Base-by-base conservation (phyloP, 495 filamentous ascomycete species). In the Terfezia claveryi region DNA sequence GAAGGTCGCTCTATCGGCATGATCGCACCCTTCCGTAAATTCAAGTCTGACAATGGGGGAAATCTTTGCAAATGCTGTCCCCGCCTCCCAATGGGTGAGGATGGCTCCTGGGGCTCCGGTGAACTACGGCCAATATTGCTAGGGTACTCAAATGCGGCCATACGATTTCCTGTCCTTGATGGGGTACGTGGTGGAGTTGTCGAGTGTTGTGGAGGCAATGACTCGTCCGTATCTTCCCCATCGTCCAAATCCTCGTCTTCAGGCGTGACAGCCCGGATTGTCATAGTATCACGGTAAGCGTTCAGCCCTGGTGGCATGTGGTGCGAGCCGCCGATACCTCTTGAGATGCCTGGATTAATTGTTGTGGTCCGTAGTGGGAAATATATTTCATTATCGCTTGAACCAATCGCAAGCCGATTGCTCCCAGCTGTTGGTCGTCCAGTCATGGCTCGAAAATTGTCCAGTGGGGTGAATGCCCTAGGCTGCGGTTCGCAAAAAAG, bases 191-290 rank as follows among this genome's bases (percentile, higher is more conserved):
- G 68, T 9, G 69, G 68, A 9, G 68, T 67, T 20, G 66, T 66
- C 8, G 66, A 64, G 49, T 57, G 57, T 55, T 63, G 58, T 49
- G 59, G 58, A 23, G 55, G 51, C 23, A 56, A 52, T 17, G 55
- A 55, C 49, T 59, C 58, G 51, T 66, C 59, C 5, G 56, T 57
- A 41, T 63, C 60, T 14, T 46, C 17, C 9, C 55, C 51, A 7
- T 49, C 60, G 10, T 55, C 59, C 41, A 63, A 60, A 10, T 72
- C 66, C 37, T 65, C 56, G 44, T 62, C 68, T 41, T 80, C 77
- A 54, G 76, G 75, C 57, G 76, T 76, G 55, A 76, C 73, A 12
- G 72, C 66, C 46, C 76, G 71, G 51, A 76, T 71, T 4, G 70
- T 74, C 63, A 65, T 65, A 36, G 55, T 61, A 23, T 61, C 62